These are phyloP conservation scores for Smittium mucronatum DNA, from an alignment of 371 early-diverging fungal species.

Conservation along the genomic window DNA sequence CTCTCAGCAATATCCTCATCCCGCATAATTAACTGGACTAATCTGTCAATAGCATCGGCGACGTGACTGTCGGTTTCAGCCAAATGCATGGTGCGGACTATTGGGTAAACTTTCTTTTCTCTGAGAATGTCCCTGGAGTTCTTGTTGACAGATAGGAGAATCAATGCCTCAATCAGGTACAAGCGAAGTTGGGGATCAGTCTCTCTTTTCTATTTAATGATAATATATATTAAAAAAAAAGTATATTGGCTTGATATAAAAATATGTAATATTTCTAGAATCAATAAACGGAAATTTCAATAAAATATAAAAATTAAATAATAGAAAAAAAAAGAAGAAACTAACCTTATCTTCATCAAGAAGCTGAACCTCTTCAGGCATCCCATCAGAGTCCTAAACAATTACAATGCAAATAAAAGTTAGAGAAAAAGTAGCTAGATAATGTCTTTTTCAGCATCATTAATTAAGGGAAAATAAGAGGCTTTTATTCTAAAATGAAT, in stretches of 20 bases:
- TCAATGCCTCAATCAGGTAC: conserved; percentile 62
- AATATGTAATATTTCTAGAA: too few relatives aligned
- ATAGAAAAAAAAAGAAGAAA: conserved; percentile 23
- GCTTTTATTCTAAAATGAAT: too few relatives aligned
- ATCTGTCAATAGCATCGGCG: conserved; percentile 51
- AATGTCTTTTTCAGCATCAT: too few relatives aligned
- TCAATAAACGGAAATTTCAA: too few relatives aligned
- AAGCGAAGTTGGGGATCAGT: conserved; percentile 55
- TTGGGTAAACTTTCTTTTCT: conserved; percentile 67
- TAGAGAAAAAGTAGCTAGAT: not conserved
- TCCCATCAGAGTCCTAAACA: conserved; percentile 72
- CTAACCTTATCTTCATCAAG: conserved; percentile 56
- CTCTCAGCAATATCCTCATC: conserved; percentile 47
- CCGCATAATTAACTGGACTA: conserved; percentile 78
- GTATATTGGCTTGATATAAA: not conserved
- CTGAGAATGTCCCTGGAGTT: conserved; percentile 68
- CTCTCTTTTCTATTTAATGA: conserved; percentile 50
- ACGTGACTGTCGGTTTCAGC: conserved; percentile 50
- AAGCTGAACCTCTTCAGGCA: conserved; percentile 86
- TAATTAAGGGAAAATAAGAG: too few relatives aligned
- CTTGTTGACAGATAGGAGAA: conserved; percentile 61
- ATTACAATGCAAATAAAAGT: not conserved
- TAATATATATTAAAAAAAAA: conserved; percentile 7
- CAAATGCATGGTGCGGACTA: conserved; percentile 68
- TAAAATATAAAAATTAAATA: too few relatives aligned